phyloP scores from a whole-genome alignment of 148 eudicot genomes.

The Rhododendron kiyosumense region DNA sequence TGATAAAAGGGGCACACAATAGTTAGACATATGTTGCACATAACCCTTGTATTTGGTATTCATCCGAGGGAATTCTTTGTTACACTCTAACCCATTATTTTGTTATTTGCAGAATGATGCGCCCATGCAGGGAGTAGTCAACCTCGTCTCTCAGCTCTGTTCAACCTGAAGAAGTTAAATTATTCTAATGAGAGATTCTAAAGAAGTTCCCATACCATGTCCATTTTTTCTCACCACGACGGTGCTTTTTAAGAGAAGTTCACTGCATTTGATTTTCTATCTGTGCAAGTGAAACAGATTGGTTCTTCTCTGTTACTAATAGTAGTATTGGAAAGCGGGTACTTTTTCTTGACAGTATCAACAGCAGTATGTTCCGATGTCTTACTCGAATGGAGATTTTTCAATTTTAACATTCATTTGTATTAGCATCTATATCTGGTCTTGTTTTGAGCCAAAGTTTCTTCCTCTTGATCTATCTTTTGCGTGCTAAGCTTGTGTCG shows the following conservation, averaged over 20 bases:
- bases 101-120: conserved; percentile 67
- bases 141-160: conserved; percentile 69
- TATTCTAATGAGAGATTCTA: neutral
- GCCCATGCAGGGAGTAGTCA: conserved; percentile 64
- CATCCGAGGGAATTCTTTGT: neutral
- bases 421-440: neutral
- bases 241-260: neutral
- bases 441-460: neutral
- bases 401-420: neutral
- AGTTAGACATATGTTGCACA: neutral
- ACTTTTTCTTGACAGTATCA: no score
- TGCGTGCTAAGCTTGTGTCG: neutral
- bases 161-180: conserved; percentile 24
- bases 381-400: neutral
- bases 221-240: neutral
- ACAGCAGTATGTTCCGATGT: neutral
- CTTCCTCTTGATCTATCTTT: neutral
- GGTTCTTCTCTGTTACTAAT: neutral
- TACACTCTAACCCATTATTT: neutral
- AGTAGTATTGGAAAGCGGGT: neutral
- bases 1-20: neutral
- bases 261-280: neutral
- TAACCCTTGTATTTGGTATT: neutral
- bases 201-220: neutral
- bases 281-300: neutral